Percentiles rank a stretch among this genome's conserved stretches.
phyloP scores from a whole-genome alignment of 1,139 yeast species.

The Hyphopichia wangnamkhiaoensis region DNA sequence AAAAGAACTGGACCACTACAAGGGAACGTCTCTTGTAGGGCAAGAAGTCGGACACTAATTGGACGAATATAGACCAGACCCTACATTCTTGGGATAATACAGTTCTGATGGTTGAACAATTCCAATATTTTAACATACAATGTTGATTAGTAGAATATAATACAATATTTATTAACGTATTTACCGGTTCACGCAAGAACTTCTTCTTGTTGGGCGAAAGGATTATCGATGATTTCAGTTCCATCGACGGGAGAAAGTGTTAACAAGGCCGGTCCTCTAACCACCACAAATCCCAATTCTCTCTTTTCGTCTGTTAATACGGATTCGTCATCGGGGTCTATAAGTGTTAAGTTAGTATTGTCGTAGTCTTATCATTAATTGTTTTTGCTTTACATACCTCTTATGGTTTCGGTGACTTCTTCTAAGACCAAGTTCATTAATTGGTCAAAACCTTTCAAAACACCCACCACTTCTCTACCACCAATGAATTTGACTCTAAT shows the following conservation, averaged over 20 bases:
- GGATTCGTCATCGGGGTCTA: constrained; percentile 62
- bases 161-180: too few relatives aligned
- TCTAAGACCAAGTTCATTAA: constrained; percentile 91
- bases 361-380: background rate
- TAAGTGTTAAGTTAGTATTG: constrained; percentile 25
- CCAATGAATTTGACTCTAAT: constrained; percentile 83
- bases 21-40: too few relatives aligned
- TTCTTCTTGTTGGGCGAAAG: constrained; percentile 40
- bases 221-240: constrained; percentile 73
- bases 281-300: constrained; percentile 72
- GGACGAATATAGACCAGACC: too few relatives aligned
- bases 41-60: too few relatives aligned
- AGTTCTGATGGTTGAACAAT: too few relatives aligned
- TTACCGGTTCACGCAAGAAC: too few relatives aligned
- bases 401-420: constrained; percentile 69
- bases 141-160: too few relatives aligned
- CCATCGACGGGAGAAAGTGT: constrained; percentile 87
- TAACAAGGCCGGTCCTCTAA: constrained; percentile 80
- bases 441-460: constrained; percentile 86
- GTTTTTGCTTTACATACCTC: constrained; percentile 40
- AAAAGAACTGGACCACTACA: too few relatives aligned
- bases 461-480: constrained; percentile 80
- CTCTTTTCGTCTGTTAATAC: constrained; percentile 56
- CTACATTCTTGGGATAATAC: too few relatives aligned
- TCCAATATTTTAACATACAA: too few relatives aligned